Evolutionary conservation across 1,284 basidiomycete species (phyloP), one percentile per base, ranked within the genome.

Genomic region (Cryptococcus deneoformans): DNA sequence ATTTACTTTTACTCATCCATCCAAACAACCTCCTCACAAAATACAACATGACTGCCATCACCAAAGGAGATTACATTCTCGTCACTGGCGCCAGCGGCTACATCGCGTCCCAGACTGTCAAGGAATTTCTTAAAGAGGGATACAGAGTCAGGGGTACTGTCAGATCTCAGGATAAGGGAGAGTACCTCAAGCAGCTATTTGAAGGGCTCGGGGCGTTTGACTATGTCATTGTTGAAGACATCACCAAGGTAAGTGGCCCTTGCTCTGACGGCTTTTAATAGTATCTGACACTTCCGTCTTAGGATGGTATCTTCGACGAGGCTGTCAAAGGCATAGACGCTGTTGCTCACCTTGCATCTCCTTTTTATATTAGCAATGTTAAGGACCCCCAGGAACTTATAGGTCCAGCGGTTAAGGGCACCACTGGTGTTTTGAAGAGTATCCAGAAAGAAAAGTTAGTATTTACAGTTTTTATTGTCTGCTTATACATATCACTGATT

Each of bases 221-320:
- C 59, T 70, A 81, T 66, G 80, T 79, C 45, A 75, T 84, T 42
- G 84, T 84, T 6, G 78, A 81, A 38, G 84, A 86, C 66, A 83
- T 86, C 65, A 80, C 79, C 29, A 77, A 80, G 73, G 81, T 82
- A 53, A 54, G 69, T 11, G 16, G 3, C 9, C 6, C 16, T n/a
- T 2, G 16, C 11, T n/a, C 37, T 35, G n/a, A 8, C 38, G 47
- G 42, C 34, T 34, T 7, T 47, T 10, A 34, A 20, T 20, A 20
- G 14, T 34, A 20, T 53, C 14, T 16, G 20, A 12, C 14, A 29
- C 56, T n/a, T 20, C 38, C 50, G 24, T 54, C 6, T 24, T 38
- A 84, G 83, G 80, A 83, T 16, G 84, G 83, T 20, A 85, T 82
- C 1, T 88, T 88, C 63, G 85, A 88, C 66, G 82, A 85, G 46